Conservation (phyloP, 495 filamentous ascomycete genomes). For the Xylaria nigripes region DNA sequence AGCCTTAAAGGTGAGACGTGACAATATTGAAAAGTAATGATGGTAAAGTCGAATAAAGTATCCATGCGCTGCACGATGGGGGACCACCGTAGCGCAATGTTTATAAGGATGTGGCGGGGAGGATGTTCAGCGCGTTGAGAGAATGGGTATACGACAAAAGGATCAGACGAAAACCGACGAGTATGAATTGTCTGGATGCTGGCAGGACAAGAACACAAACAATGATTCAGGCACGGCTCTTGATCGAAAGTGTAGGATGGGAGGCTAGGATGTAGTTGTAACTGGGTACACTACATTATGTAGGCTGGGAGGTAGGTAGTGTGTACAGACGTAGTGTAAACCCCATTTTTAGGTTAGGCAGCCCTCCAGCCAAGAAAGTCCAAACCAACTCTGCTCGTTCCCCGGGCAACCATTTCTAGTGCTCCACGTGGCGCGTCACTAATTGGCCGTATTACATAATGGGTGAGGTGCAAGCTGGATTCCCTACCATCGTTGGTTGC, state of each 20-base stretch:
- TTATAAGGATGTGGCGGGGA: slow-evolving; percentile 9
- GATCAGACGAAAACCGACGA: neutral
- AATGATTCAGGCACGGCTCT: neutral
- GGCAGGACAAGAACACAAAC: neutral
- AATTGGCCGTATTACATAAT: no score
- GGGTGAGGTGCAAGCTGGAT: no score
- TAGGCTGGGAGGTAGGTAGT: no score
- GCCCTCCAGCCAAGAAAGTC: neutral
- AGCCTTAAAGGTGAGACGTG: neutral
- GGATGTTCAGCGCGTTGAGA: neutral
- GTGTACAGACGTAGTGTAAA: neutral
- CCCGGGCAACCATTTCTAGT: slow-evolving; percentile 2
- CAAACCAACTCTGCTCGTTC: neutral
- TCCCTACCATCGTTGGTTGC: no score
- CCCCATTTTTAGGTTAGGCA: neutral
- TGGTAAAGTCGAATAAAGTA: neutral
- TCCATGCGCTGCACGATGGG: neutral
- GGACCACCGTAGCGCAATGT: slow-evolving; percentile 10
- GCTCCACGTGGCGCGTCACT: neutral
- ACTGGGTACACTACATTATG: no score
- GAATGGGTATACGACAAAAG: neutral
- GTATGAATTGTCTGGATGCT: neutral
- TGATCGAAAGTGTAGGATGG: neutral
- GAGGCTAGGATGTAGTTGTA: neutral
- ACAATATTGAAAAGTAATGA: slow-evolving; percentile 2